Evolutionary conservation across 352 stramenopile species (phyloP).

Genomic region (Pilasporangium apinafurcum): DNA sequence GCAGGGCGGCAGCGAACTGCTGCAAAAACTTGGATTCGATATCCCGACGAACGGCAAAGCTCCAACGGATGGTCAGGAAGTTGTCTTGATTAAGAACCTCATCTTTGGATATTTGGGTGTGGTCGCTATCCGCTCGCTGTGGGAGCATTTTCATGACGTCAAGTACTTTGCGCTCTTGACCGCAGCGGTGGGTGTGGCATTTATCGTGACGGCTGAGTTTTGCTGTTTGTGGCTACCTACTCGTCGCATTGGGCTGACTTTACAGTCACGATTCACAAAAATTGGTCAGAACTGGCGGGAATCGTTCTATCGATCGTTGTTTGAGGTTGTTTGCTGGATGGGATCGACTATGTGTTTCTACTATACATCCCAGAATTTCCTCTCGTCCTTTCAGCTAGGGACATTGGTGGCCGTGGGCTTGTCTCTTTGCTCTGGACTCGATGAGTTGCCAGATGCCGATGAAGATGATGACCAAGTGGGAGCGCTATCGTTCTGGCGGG

Average conservation of each 20-base stretch:
- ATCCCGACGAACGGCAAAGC: slow-evolving; percentile 63
- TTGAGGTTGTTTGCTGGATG: slow-evolving; percentile 62
- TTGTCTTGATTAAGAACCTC: slow-evolving; percentile 72
- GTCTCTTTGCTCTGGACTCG: slow-evolving; percentile 44
- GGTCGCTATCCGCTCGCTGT: slow-evolving; percentile 51
- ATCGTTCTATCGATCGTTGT: slow-evolving; percentile 35
- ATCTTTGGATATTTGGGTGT: slow-evolving; percentile 73
- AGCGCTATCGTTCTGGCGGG: slow-evolving; percentile 50
- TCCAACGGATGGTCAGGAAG: slow-evolving; percentile 55
- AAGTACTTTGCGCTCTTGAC: slow-evolving; percentile 67
- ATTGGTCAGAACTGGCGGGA: slow-evolving; percentile 56
- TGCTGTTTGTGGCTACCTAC: slow-evolving; percentile 77
- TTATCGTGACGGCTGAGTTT: slow-evolving; percentile 69
- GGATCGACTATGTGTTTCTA: slow-evolving; percentile 51
- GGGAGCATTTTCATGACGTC: slow-evolving; percentile 64
- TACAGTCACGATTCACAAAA: slow-evolving; percentile 70
- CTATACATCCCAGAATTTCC: slow-evolving; percentile 41
- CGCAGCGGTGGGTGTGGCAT: slow-evolving; percentile 55
- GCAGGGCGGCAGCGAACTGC: slow-evolving; percentile 39
- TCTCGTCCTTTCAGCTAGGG: slow-evolving; percentile 42
- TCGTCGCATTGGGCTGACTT: slow-evolving; percentile 54
- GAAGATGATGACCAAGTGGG: slow-evolving; percentile 12
- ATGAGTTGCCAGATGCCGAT: slow-evolving; percentile 50
- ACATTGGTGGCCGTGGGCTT: slow-evolving; percentile 47
- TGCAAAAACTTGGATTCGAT: slow-evolving; percentile 64